These are phyloP conservation scores for Fraxinus dipetala DNA, from an alignment of 305 asterid genomes.

Conservation along the genomic window DNA sequence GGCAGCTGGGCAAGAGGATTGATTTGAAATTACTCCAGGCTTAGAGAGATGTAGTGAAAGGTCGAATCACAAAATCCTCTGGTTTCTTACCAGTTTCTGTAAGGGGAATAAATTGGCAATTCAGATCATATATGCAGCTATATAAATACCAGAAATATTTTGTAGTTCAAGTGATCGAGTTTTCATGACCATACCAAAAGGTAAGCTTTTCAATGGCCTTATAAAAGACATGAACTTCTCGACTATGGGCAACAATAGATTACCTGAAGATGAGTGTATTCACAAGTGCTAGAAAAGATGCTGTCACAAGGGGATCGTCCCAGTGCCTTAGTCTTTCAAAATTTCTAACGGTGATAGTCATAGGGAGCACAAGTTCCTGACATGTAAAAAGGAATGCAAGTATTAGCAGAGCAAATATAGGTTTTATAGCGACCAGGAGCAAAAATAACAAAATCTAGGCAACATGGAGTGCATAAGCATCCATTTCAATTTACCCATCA, in stretches of 20 bases:
- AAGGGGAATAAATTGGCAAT: neutral
- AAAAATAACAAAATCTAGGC: neutral
- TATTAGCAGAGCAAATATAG: conserved; percentile 1
- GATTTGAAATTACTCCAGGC: neutral
- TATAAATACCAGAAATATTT: neutral
- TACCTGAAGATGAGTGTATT: conserved; percentile 84
- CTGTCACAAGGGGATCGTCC: conserved; percentile 87
- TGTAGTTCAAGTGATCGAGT: neutral
- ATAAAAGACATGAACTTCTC: neutral
- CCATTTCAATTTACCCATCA: neutral
- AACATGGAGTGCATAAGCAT: neutral
- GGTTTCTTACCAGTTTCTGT: neutral
- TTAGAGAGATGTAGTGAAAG: neutral
- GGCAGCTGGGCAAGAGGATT: neutral
- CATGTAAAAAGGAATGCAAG: conserved; percentile 13
- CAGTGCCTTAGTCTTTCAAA: conserved; percentile 75
- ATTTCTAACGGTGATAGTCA: conserved; percentile 52
- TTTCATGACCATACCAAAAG: conserved; percentile 1
- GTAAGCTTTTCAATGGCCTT: neutral
- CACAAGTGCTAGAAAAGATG: conserved; percentile 65
- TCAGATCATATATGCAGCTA: neutral
- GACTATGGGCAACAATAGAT: conserved; percentile 7
- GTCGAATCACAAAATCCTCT: neutral
- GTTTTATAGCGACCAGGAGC: neutral
- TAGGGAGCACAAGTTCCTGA: conserved; percentile 77